Percentiles rank a stretch among this genome's conserved stretches.
Evolutionary conservation across 2,329 filamentous ascomycete genomes (phyloP).

Genomic region (Diaporthe sp.): DNA sequence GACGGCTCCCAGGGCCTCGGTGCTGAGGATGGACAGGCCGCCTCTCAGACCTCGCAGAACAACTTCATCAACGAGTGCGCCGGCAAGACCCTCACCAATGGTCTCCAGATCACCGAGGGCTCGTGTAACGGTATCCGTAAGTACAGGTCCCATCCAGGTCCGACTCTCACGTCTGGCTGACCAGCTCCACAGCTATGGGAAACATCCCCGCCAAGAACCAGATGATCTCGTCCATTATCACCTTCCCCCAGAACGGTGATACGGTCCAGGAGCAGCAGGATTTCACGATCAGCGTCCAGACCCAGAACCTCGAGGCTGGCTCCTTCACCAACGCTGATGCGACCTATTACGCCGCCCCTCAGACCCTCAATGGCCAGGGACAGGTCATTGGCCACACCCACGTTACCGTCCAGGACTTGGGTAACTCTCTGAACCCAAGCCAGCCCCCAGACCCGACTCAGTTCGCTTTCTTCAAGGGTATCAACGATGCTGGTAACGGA

Average conservation of each 20-base stretch:
- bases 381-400: conserved; percentile 72
- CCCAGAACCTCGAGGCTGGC: conserved; percentile 67
- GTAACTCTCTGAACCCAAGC: conserved; percentile 64
- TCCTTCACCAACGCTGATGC: conserved; percentile 71
- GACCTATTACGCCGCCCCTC: conserved; percentile 74
- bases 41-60: conserved; percentile 48
- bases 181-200: conserved; percentile 64
- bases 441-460: conserved; percentile 65
- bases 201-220: conserved; percentile 66
- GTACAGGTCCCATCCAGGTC: conserved; percentile 46
- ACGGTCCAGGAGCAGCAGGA: conserved; percentile 61
- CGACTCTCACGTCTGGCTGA: conserved; percentile 41
- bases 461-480: conserved; percentile 56
- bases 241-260: conserved; percentile 66
- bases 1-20: conserved; percentile 52
- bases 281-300: conserved; percentile 67
- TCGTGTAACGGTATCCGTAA: conserved; percentile 76
- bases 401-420: conserved; percentile 70
- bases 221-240: conserved; percentile 71
- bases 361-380: conserved; percentile 63
- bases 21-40: conserved; percentile 37
- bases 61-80: conserved; percentile 77
- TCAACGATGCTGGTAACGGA: conserved; percentile 52
- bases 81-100: conserved; percentile 70
- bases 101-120: conserved; percentile 68